Evolutionary conservation across 2,329 filamentous ascomycete genomes (phyloP).

Genomic region (Trichoderma koningiopsis): DNA sequence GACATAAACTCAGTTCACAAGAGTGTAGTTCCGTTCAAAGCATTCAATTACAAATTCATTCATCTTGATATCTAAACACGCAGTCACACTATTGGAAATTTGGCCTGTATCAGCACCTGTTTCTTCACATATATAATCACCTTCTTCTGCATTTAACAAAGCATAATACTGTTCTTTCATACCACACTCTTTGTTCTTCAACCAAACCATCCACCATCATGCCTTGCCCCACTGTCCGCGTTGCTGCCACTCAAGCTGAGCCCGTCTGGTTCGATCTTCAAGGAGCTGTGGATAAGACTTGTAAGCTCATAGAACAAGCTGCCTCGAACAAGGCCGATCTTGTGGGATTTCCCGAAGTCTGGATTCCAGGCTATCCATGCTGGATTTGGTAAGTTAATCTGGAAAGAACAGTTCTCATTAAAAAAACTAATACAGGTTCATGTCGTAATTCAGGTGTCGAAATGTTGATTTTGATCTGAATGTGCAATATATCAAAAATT

Average conservation of each 20-base stretch:
- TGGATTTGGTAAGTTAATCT: constrained; percentile 10
- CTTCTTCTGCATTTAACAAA: background rate
- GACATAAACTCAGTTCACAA: background rate
- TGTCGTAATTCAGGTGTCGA: background rate
- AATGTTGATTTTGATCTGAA: constrained; percentile 9
- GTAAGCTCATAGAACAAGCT: constrained; percentile 3
- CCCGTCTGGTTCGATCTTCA: constrained; percentile 8
- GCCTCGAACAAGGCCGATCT: constrained; percentile 13
- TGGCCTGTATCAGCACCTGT: background rate
- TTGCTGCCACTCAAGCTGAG: constrained; percentile 14
- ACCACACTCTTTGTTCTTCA: background rate
- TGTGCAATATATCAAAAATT: constrained; percentile 18
- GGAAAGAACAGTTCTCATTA: background rate
- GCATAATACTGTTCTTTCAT: background rate
- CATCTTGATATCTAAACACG: background rate
- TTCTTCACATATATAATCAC: background rate
- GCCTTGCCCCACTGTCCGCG: background rate
- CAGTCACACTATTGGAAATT: background rate
- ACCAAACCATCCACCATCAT: background rate
- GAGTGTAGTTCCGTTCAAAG: too few species aligned
- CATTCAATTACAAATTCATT: background rate
- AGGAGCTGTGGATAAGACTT: constrained; percentile 9
- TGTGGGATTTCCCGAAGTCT: constrained; percentile 6
- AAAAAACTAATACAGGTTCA: background rate
- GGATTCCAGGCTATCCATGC: constrained; percentile 18